A percentile compares a stretch with the other conserved stretches of the same genome.
phyloP scores from a whole-genome alignment of 2,329 filamentous ascomycete species.

The Neofusicoccum kwambonambiense region DNA sequence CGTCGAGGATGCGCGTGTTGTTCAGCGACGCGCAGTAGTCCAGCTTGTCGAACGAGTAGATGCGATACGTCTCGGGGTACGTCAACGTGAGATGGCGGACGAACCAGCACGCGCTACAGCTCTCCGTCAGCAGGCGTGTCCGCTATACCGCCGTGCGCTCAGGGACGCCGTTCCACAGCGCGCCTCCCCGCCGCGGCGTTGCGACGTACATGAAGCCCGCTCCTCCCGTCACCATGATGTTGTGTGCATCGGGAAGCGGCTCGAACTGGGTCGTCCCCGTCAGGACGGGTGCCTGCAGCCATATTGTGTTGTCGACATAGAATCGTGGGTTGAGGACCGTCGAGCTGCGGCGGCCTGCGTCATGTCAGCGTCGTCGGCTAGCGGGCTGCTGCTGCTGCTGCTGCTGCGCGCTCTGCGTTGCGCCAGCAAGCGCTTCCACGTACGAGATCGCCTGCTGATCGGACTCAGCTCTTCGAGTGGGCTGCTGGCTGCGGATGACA shows the following conservation, averaged over 20 bases:
- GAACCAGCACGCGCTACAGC: slow-evolving; percentile 72
- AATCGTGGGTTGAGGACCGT: slow-evolving; percentile 43
- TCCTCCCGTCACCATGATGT: slow-evolving; percentile 81
- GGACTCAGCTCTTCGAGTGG: slow-evolving; percentile 13
- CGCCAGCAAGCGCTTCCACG: slow-evolving; percentile 27
- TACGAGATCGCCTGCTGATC: slow-evolving; percentile 15
- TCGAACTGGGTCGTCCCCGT: slow-evolving; percentile 69
- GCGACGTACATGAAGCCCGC: slow-evolving; percentile 77
- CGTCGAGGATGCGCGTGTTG: slow-evolving; percentile 70
- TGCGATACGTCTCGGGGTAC: slow-evolving; percentile 72
- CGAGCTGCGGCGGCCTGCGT: slow-evolving; percentile 23
- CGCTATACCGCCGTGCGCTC: neutral
- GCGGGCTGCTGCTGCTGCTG: neutral
- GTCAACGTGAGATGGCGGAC: slow-evolving; percentile 74
- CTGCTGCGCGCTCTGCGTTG: slow-evolving; percentile 13
- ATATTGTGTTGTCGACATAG: slow-evolving; percentile 60
- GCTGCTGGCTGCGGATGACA: slow-evolving; percentile 12
- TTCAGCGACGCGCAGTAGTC: slow-evolving; percentile 80
- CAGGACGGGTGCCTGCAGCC: slow-evolving; percentile 70
- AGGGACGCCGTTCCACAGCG: slow-evolving; percentile 9
- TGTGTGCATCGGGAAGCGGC: slow-evolving; percentile 67
- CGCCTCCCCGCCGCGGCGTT: neutral
- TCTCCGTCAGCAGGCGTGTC: slow-evolving; percentile 21
- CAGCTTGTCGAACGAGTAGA: slow-evolving; percentile 81
- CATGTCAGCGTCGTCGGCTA: neutral